Evolutionary conservation across 1,139 yeast species (phyloP), one percentile per base, ranked within the genome.

Genomic region (Scheffersomyces illinoinensis): DNA sequence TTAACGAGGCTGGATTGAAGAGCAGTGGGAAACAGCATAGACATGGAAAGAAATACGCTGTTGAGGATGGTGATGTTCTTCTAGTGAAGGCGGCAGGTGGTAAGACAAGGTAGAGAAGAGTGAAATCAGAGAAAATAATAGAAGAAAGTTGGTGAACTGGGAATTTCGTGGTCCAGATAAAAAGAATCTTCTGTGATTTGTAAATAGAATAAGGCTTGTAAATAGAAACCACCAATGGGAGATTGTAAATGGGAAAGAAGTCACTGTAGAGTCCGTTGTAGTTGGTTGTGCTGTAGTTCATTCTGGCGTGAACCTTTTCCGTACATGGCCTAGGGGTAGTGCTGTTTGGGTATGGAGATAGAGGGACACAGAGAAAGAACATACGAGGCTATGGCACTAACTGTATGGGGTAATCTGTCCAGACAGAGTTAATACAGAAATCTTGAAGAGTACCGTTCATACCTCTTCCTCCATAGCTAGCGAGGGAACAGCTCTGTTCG

Each of bases 61-160:
- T 91, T 52, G 90, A 89, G 68, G 96, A 91, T 69, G 93, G 96
- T 12, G 97, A 92, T 71, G 82, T 91, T 33, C 73, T 89, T 50
- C 75, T 86, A 39, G 86, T 91, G 69, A 88, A 87, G 68, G 81
- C 86, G 1, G 84, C 74, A 1, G 75, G 76, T n/a, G 82, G 80
- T 0, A 74, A 75, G 56, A 60, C 70, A 19, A 63, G 74, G 57
- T 71, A 64, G 26, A 5, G 12, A 53, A 17, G 18, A 18, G 10
- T 5, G 10, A 10, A 5, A 33, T 3, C 17, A 14, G 43, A 33
- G 43, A 33, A 33, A 12, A 33, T 33, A 12, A 33, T 1, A 5
- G 12, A 17, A 33, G 17, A 33, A 33, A 10, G 43, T 33, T 33
- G 17, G 17, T 14, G 10, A 33, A 33, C 5, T 24, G 43, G 43